Evolutionary conservation across 257 asterid species (phyloP).

Genomic region (Parsonsia alboflavescens): DNA sequence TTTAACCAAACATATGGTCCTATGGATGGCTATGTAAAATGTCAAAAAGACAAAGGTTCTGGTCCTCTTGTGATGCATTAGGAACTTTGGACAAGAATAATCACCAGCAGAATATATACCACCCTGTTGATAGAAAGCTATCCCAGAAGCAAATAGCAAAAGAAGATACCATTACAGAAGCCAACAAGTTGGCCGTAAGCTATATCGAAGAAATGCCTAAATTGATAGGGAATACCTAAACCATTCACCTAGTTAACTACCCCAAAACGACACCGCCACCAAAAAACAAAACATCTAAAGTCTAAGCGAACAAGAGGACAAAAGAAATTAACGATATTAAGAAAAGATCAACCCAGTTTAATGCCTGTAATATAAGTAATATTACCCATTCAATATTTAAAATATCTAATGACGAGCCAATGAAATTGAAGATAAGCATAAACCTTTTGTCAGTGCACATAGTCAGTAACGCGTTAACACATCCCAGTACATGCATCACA

Average conservation of each 20-base stretch:
- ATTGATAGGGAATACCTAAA: neutral
- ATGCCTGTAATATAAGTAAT: neutral
- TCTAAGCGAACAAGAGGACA: neutral
- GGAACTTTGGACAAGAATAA: neutral
- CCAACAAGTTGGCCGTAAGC: neutral
- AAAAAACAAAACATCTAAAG: neutral
- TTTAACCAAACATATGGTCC: neutral
- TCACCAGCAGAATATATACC: neutral
- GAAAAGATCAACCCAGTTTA: neutral
- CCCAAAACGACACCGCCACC: neutral
- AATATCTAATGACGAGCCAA: neutral
- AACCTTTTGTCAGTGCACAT: neutral
- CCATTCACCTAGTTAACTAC: slow-evolving; percentile 4
- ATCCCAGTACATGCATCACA: neutral
- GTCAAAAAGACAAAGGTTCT: neutral
- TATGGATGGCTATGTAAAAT: neutral
- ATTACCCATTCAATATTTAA: no score
- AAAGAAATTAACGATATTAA: neutral
- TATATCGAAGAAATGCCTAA: neutral
- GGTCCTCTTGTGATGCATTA: neutral
- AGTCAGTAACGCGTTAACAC: neutral
- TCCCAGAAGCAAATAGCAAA: neutral
- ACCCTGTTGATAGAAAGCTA: neutral
- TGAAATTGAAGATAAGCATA: neutral
- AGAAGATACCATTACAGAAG: neutral